A percentile compares a stretch with the other conserved stretches of the same genome.
Conservation (phyloP, 1,284 basidiomycete species). For the Lentinula novae-zelandiae region DNA sequence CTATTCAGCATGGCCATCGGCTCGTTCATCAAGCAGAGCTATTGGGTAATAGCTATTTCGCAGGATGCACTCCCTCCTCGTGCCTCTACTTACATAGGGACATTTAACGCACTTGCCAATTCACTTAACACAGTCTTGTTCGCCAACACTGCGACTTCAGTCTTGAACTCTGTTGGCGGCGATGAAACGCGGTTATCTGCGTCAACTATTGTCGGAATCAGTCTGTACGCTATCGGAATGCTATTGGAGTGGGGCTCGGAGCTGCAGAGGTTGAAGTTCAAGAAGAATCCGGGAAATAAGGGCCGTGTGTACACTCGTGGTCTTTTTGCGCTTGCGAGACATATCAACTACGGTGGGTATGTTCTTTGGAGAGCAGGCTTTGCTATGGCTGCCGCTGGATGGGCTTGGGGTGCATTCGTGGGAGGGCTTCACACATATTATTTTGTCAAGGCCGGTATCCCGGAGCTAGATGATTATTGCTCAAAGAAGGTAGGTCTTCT, state of each 20-base stretch:
- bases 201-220: slow-evolving; percentile 4
- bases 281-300: slow-evolving; percentile 19
- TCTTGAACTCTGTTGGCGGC: not conserved
- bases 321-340: slow-evolving; percentile 17
- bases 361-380: slow-evolving; percentile 20
- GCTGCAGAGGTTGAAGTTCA: slow-evolving; percentile 19
- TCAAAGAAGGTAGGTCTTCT: slow-evolving; percentile 1
- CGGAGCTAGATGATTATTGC: slow-evolving; percentile 12
- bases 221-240: slow-evolving; percentile 18
- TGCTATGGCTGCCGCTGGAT: slow-evolving; percentile 15
- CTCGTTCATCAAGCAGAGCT: slow-evolving; percentile 6
- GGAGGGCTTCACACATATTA: slow-evolving; percentile 1
- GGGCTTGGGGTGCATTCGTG: slow-evolving; percentile 1
- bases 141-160: slow-evolving; percentile 5
- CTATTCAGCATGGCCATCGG: slow-evolving; percentile 8
- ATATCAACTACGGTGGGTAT: slow-evolving; percentile 23
- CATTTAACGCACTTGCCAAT: not conserved
- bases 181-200: not conserved
- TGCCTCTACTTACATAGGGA: not conserved
- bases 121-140: slow-evolving; percentile 4
- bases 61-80: not conserved
- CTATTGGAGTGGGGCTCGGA: slow-evolving; percentile 19
- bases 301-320: slow-evolving; percentile 20
- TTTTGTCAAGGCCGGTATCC: slow-evolving; percentile 9
- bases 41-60: slow-evolving; percentile 1